Conservation (phyloP, 306 rosid genomes). For the Castanopsis chinensis region DNA sequence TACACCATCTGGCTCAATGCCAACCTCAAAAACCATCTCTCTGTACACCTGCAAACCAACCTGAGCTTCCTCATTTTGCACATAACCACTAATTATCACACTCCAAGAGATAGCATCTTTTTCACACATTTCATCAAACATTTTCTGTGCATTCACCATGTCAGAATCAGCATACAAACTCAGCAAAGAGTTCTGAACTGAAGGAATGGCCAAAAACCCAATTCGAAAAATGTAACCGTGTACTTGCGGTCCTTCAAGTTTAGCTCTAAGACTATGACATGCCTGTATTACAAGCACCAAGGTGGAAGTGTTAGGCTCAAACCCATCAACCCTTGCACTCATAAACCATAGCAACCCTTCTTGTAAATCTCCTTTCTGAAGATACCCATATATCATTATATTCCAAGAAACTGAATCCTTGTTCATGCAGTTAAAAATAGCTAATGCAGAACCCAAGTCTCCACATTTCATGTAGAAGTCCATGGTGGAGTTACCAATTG, state of each 20-base stretch:
- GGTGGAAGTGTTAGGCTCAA: conserved; percentile 41
- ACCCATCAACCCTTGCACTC: conserved; percentile 26
- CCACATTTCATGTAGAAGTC: conserved; percentile 44
- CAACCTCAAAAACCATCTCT: conserved; percentile 33
- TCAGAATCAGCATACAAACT: too few relatives aligned
- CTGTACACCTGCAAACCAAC: conserved; percentile 20
- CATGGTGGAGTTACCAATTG: conserved; percentile 35
- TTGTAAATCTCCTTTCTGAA: conserved; percentile 23
- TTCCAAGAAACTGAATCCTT: conserved; percentile 51
- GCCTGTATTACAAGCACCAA: conserved; percentile 49
- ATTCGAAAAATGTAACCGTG: too few relatives aligned
- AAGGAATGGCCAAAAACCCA: too few relatives aligned
- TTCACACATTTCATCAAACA: too few relatives aligned
- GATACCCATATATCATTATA: conserved; percentile 35
- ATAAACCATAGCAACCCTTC: conserved; percentile 41
- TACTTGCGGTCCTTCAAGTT: not conserved
- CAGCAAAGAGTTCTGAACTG: too few relatives aligned
- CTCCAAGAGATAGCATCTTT: too few relatives aligned
- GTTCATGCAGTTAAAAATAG: conserved; percentile 25
- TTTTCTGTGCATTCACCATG: too few relatives aligned
- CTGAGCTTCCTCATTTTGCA: too few relatives aligned
- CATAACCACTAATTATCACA: too few relatives aligned
- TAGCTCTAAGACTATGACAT: conserved; percentile 23
- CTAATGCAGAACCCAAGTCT: conserved; percentile 28
- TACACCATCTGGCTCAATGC: conserved; percentile 38